Evolutionary conservation across 441 rosid species (phyloP), one percentile per base, ranked within the genome.

Genomic region (Euphorbia corollata): DNA sequence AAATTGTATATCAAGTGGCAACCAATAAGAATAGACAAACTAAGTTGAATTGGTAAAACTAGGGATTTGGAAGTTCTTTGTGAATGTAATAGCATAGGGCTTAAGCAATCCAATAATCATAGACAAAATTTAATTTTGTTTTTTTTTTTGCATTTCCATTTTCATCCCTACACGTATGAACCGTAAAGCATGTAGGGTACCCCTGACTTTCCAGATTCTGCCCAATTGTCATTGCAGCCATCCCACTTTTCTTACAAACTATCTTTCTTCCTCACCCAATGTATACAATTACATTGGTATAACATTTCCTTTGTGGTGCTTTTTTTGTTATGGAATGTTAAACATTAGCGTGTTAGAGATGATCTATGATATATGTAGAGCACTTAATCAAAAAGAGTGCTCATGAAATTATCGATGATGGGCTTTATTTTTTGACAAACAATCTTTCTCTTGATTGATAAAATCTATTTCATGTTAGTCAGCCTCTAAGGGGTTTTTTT

Each of bases 291-390:
- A 27, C 4, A 27, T 27, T 27, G 32, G 1, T 27, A 27, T 61
- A 11, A 41, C 47, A 41, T 0, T 1, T 41, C 47, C 47, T 41
- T 8, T 8, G 47, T 32, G 13, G 8, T 24, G 36, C 19, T 55
- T 8, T 54, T n/a, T 6, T 50, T 50, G 54, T 16, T 50, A 50
- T 6, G 22, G n/a, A 8, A 8, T 36, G 41, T 8, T 36, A 36
- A 36, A 36, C 41, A 36, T 36, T 36, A 36, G 41, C 9, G 8
- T 36, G 5, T 36, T 41, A 41, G 15, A 41, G 47, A 41, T 8
- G 15, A 41, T 41, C 47, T 41, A 10, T 69, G 65, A 23, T 69
- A 16, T 38, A 39, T 41, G 62, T 62, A 39, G 22, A 61, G 13
- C 15, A 5, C 10, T 30, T 59, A 24, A 12, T 61, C 30, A 15